Base-by-base conservation (phyloP, 371 early-diverging fungal genomes). In the Mortierella sp. region DNA sequence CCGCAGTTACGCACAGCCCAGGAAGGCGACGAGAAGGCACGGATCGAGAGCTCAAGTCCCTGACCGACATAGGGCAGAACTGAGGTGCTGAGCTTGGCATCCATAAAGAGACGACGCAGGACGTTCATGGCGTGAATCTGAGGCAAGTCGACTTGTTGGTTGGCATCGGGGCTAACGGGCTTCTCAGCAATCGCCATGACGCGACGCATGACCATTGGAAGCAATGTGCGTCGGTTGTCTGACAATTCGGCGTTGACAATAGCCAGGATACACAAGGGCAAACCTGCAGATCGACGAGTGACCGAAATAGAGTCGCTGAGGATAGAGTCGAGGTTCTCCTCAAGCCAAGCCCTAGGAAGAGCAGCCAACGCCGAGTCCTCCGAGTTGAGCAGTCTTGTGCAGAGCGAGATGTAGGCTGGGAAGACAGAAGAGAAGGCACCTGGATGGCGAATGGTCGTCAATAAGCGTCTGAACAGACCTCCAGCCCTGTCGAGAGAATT, bases 1-100 rank as follows among this genome's bases (percentile, higher is more conserved):
- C 96, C 95, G 72, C 96, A 96, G 87, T 99, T 99, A 57, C 98
- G 95, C 58, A 99, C 94, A 24, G 98, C 97, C 96, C 98, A 98
- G 65, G 94, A 93, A 31, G 89, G 89, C n/a, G 97, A 98, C 9
- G 95, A 93, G 75, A 98, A 95, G 0, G 96, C 96, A 26, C 90
- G 89, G 55, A 98, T 94, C 45, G 96, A 92, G 47, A 97, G 88
- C 11, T 93, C 92, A 52, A 96, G 95, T 0, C 94, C 96, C 11
- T 94, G 92, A 21, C 95, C 94, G 24, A 96, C 89, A 82, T 94
- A 95, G 31, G 95, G 91, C 70, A 96, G 88, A 21, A 97, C 94
- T 38, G 94, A 91, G 0, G 91, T 87, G 7, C 94, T 94, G 21
- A 98, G 84, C 70, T 93, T 91, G 13, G 96, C 92, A 87, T 98